These are phyloP conservation scores for Aechmea fasciata DNA, from an alignment of 176 grass and related monocot species.

Conservation along the genomic window DNA sequence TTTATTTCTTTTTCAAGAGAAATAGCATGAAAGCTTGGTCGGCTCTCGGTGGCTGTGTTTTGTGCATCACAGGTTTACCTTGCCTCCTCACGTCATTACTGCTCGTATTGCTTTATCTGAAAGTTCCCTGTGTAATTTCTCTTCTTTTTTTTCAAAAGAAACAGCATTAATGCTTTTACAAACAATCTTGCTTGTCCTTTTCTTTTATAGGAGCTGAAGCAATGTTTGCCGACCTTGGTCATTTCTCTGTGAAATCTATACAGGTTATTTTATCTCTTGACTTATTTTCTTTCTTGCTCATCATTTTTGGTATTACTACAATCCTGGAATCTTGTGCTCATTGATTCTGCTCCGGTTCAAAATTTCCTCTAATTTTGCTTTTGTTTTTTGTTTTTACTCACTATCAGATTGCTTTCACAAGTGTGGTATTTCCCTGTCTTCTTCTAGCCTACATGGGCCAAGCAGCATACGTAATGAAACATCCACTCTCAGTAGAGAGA, in stretches of 20 bases:
- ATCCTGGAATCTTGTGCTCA: neutral
- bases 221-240: constrained; percentile 98
- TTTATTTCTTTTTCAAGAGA: constrained; percentile 75
- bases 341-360: neutral
- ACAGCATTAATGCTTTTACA: too few relatives aligned
- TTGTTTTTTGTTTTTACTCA: too few relatives aligned
- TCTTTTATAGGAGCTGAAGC: constrained; percentile 79
- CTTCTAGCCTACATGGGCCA: constrained; percentile 97
- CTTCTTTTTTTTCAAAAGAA: neutral
- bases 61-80: constrained; percentile 86
- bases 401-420: constrained; percentile 79
- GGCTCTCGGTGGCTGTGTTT: constrained; percentile 91
- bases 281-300: neutral
- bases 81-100: constrained; percentile 6
- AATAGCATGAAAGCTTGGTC: constrained; percentile 84
- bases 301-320: neutral
- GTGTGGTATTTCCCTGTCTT: constrained; percentile 83
- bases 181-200: too few relatives aligned
- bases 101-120: constrained; percentile 1
- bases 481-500: constrained; percentile 55
- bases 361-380: constrained; percentile 5
- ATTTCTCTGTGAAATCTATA: constrained; percentile 99
- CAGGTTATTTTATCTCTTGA: constrained; percentile 43
- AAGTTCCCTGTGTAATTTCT: neutral
- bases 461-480: constrained; percentile 87